Base-by-base conservation (phyloP, 805 yeast species). In the Candida sakaeoensis region DNA sequence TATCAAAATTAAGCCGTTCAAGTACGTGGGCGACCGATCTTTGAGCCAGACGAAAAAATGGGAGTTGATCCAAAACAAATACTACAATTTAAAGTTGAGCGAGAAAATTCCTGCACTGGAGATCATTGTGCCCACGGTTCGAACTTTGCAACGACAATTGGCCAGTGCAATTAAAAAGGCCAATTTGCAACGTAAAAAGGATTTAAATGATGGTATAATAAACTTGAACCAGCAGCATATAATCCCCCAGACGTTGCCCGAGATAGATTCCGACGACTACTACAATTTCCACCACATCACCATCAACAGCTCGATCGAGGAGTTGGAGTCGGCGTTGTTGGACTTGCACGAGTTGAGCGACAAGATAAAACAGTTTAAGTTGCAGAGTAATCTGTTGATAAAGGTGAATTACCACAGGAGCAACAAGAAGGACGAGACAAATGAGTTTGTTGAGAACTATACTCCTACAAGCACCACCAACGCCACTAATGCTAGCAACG, bases 131-230 rank as follows among this genome's bases (percentile, higher is more conserved):
- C 68, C 68, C 23, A 62, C 69, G 2, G 58, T 63, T n/a, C 45
- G 69, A 25, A 63, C 69, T 0, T 50, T 63, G 39, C 69, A 63
- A 42, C 46, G 69, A 14, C 68, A 63, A 33, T 45, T 63, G 29
- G 55, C 65, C 13, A 42, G 55, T 3, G 68, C 69, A 7, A 45
- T 63, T 17, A 54, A 51, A 40, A 62, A 58, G 42, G 65, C 64
- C 6, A 41, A 41, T 35, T 14, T 17, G 7, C 43, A 42, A 33
- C 41, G 46, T 17, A 26, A 35, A n/a, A 27, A 36, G 14, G 13
- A 31, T 17, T 18, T 15, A 4, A 24, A 33, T 13, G 40, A 39
- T 15, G 54, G 53, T 12, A 34, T 42, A 5, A 17, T 36, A 15
- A 34, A 15, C 5, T 33, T 33, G 15, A 30, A 10, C 5, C 40